A percentile compares a stretch with the other conserved stretches of the same genome.
These are phyloP conservation scores for Wickerhamomyces hampshirensis DNA, from an alignment of 805 yeast species.

Conservation along the genomic window DNA sequence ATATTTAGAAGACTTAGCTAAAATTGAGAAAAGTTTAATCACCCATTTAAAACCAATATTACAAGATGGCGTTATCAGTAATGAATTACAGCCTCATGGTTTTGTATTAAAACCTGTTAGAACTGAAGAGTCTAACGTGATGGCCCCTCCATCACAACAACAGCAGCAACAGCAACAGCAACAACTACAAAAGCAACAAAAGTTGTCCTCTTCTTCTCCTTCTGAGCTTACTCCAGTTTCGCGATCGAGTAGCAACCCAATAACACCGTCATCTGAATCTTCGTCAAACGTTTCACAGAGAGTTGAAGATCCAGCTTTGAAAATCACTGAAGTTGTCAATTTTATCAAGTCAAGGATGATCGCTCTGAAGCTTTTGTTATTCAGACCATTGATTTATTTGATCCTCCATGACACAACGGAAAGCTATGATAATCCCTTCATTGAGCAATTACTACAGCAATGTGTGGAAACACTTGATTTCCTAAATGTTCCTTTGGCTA, in stretches of 20 bases:
- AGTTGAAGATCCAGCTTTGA: constrained; percentile 5
- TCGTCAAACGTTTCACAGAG: constrained; percentile 10
- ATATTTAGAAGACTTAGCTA: constrained; percentile 16
- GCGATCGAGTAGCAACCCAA: constrained; percentile 2
- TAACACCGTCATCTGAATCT: constrained; percentile 12
- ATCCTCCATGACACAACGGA: constrained; percentile 14
- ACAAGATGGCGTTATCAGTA: constrained; percentile 9
- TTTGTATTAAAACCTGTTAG: constrained; percentile 13
- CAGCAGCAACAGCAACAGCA: neutral
- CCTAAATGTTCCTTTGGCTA: constrained; percentile 18
- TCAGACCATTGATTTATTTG: constrained; percentile 18
- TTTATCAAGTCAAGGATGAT: constrained; percentile 22
- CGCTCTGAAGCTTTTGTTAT: constrained; percentile 15
- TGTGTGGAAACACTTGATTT: constrained; percentile 16
- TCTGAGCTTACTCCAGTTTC: neutral
- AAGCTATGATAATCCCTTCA: constrained; percentile 11
- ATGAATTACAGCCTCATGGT: constrained; percentile 20
- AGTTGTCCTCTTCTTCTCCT: too few species aligned
- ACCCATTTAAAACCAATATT: constrained; percentile 12
- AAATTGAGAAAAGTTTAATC: constrained; percentile 17
- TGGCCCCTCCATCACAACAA: neutral
- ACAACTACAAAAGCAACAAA: constrained; percentile 1
- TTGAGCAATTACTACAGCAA: constrained; percentile 15
- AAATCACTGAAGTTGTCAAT: constrained; percentile 18
- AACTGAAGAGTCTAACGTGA: neutral